A percentile compares a stretch with the other conserved stretches of the same genome.
These are phyloP conservation scores for Elaeis guineensis DNA, from an alignment of 176 grass and related monocot genomes.

Conservation along the genomic window DNA sequence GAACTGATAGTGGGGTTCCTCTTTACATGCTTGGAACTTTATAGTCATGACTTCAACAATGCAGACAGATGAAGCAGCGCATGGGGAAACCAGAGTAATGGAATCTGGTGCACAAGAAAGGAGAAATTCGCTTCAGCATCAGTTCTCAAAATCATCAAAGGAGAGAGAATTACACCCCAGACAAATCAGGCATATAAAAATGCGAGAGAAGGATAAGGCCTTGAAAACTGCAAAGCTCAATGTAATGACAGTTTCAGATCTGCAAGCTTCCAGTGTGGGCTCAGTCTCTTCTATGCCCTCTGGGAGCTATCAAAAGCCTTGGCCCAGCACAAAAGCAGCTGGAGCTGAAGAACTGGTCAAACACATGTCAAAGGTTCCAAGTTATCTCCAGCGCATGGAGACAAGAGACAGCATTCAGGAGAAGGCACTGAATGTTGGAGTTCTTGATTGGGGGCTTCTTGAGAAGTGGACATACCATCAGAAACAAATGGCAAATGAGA, in stretches of 20 bases:
- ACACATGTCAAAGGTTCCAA: conserved; percentile 88
- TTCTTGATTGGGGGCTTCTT: conserved; percentile 85
- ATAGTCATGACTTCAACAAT: conserved; percentile 33
- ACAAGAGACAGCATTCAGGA: conserved; percentile 48
- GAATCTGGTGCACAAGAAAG: conserved; percentile 23
- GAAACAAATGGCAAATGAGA: conserved; percentile 19
- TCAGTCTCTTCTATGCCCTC: conserved; percentile 19
- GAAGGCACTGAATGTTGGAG: conserved; percentile 78
- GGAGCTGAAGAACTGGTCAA: conserved; percentile 80
- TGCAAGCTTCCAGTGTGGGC: conserved; percentile 18
- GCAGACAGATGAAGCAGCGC: conserved; percentile 31
- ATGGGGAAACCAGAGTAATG: conserved; percentile 19
- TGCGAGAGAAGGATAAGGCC: conserved; percentile 52
- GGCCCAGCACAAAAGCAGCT: conserved; percentile 48
- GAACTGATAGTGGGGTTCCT: no score
- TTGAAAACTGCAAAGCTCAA: conserved; percentile 45
- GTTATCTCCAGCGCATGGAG: conserved; percentile 58
- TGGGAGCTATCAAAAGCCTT: conserved; percentile 67
- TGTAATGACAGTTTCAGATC: conserved; percentile 15
- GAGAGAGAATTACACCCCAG: conserved; percentile 18
- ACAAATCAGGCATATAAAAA: conserved; percentile 35
- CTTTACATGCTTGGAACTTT: no score
- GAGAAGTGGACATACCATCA: conserved; percentile 70
- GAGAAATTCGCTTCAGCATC: conserved; percentile 27
- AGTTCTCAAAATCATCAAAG: conserved; percentile 32